Base-by-base conservation (phyloP, 345 rosid species). In the Heritiera littoralis region DNA sequence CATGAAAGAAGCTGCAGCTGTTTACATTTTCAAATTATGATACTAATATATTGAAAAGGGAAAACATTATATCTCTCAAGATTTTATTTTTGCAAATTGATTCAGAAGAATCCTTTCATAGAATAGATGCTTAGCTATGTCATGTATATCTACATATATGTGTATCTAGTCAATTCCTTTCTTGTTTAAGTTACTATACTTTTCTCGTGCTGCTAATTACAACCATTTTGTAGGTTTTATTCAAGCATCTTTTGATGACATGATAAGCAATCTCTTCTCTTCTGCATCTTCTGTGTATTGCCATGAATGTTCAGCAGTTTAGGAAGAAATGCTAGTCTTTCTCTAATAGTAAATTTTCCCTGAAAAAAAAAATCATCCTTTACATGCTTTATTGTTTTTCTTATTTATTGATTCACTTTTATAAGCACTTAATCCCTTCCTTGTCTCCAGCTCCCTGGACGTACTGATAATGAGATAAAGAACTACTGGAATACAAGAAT, bases 391-490 rank as follows among this genome's bases (percentile, higher is more conserved):
- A 9, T 58, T 20, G 9, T 58, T n/a, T 71, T 49, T 71, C 59
- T 71, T 49, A 49, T 71, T 28, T 5, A 49, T 71, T 14, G 20
- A 71, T 49, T 49, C 43, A 28, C 20, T 49, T 71, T 14, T 71
- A 28, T 49, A 49, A 71, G 8, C 40, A 49, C 49, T 70, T 18
- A n/a, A 14, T 71, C 59, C 23, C 41, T 71, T 49, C 49, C 46
- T 45, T 68, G 28, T 70, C 74, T 70, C 74, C 30, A 84, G 92
- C 79, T 91, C 55, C 94, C 94, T 0, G 94, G 94, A 52, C 84
- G 92, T 76, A 91, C 94, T 72, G 94, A 91, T 77, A 91, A 91
- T 78, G 94, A 91, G 86, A 91, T 91, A 72, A 91, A 91, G 77
- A 91, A 89, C 81, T 91, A 88, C 66, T 89, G 94, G 94, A 91